Evolutionary conservation across 345 rosid genomes (phyloP), one percentile per base, ranked within the genome.

Genomic region (Salix dunnii): DNA sequence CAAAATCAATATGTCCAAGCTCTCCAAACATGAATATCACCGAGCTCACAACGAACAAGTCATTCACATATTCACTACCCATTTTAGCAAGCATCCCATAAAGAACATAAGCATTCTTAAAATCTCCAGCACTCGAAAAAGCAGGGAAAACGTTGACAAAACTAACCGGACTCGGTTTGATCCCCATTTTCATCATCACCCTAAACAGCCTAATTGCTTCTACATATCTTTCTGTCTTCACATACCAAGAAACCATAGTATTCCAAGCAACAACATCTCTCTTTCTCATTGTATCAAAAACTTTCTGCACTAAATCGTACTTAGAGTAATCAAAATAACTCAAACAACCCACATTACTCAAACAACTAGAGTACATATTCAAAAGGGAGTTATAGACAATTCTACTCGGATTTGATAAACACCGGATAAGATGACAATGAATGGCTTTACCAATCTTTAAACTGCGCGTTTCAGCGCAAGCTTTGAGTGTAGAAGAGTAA

Each of bases 91-190:
- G 86, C 87, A 92, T 71, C 27, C 97, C 94, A 70, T 85, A 90
- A 51, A 92, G 77, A 12, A 82, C 86, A 68, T 86, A 83, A 42
- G 93, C 92, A 80, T 77, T 84, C 73, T 80, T 83, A 71, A 55
- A 62, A 71, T 86, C 88, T 40, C 85, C 87, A 38, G 84, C 69
- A 71, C 79, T 72, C 0, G 94, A 84, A 1, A 91, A 76, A 6
- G 96, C 98, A 1, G 98, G 98, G 27, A 89, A 89, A 43, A 92
- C 88, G 79, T 88, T 91, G 11, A 90, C 94, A 75, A 94, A 94
- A 85, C 89, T 91, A 84, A 94, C 90, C 0, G 94, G 85, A 65
- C 89, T 92, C 4, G 88, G 97, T 58, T 73, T 91, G 36, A 90
- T 84, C 71, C 90, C 95, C 81, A 82, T 86, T 75, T 80, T 90